These are phyloP conservation scores for Calonectria fujianensis DNA, from an alignment of 2,329 filamentous ascomycete species.

Conservation along the genomic window DNA sequence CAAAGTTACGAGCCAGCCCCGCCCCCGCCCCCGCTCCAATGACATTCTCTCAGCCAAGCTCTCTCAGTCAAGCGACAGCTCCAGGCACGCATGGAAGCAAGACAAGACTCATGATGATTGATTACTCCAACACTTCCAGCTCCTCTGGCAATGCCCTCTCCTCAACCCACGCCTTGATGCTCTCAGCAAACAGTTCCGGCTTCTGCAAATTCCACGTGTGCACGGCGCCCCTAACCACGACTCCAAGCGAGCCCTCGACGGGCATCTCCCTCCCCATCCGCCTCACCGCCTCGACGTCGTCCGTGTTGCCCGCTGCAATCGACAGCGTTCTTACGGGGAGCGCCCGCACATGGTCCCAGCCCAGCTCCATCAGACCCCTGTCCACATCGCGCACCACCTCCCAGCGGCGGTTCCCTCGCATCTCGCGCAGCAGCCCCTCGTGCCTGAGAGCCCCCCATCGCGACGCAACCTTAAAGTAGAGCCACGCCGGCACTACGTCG, in stretches of 20 bases:
- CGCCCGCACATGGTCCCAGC: conserved; percentile 52
- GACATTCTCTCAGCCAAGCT: neutral
- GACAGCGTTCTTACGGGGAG: conserved; percentile 54
- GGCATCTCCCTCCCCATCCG: conserved; percentile 54
- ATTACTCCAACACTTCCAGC: conserved; percentile 50
- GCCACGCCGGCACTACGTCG: conserved; percentile 52
- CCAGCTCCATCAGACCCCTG: conserved; percentile 50
- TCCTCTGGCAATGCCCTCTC: conserved; percentile 52
- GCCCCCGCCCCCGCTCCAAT: conserved; percentile 23
- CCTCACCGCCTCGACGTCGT: conserved; percentile 57
- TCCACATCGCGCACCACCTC: conserved; percentile 53
- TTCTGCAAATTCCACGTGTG: conserved; percentile 65
- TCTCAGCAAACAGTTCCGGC: conserved; percentile 62
- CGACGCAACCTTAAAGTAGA: conserved; percentile 56
- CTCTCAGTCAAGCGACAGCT: neutral
- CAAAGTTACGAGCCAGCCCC: conserved; percentile 1
- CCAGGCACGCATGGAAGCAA: neutral
- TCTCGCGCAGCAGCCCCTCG: conserved; percentile 58
- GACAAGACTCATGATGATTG: neutral
- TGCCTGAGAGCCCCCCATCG: conserved; percentile 53
- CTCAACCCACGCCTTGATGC: conserved; percentile 61
- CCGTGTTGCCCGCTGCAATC: conserved; percentile 58
- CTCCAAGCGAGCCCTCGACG: conserved; percentile 54
- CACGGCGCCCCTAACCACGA: conserved; percentile 59
- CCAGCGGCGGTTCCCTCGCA: conserved; percentile 57